Evolutionary conservation across 139 green algal species (phyloP), one percentile per base, ranked within the genome.

Genomic region (Edaphochlamys debaryana): DNA sequence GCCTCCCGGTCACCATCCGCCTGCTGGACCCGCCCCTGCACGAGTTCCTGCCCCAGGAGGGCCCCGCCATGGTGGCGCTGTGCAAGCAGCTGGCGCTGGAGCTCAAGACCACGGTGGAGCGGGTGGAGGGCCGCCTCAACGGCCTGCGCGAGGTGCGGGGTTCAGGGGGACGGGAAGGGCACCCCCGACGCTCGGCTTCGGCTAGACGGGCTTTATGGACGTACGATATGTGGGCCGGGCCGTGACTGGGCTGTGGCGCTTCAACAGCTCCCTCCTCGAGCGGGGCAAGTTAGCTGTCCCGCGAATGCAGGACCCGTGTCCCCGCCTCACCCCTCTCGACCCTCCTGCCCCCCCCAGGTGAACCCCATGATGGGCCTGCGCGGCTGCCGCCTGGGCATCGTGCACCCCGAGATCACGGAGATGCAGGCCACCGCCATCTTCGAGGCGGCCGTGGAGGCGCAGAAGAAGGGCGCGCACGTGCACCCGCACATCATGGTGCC

Each of bases 11-110:
- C 40, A 98, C 95, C 64, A 92, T 98, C 67, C 92, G 95, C 22
- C 92, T 98, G 79, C 91, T 98, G 64, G 95, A 98, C 89, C 95
- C 95, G 6, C 95, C 95, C 15, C 93, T 98, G 80, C 95, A 98
- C 87, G 95, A 98, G 92, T 98, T 98, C 86, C 84, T 98, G 69
- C 95, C 95, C 1, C 88, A 96, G 50, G 92, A 87, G 67, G 92
- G 92, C 32, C 79, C 87, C 20, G 93, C 94, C n/a, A 86, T 96
- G 52, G 79, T 89, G 42, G 72, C 88, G 64, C 85, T 98, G 70
- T 93, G 92, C 80, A 74, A 90, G 29, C 71, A 92, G 52, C 89
- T 98, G 25, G 86, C 90, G 32, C 72, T 58, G 41, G 76, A 82
- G 76, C 63, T 82, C 42, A 19, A 38, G 4, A 42, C 76, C 32